phyloP scores from a whole-genome alignment of 805 yeast genomes.

The Candida vaughaniae region DNA sequence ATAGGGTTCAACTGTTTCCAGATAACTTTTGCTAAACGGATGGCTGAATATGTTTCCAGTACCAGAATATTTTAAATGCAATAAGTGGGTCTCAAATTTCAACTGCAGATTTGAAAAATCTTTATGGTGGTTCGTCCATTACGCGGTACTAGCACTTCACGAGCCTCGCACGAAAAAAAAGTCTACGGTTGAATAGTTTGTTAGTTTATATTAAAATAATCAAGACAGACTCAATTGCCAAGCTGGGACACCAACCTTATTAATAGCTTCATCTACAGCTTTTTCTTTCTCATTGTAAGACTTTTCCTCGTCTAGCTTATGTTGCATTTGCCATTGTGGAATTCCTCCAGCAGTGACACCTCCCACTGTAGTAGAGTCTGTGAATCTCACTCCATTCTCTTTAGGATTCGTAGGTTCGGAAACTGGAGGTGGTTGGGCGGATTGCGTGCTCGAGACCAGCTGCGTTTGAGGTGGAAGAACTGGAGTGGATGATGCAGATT shows the following conservation, averaged over 20 bases:
- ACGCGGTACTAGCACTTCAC: too few relatives aligned
- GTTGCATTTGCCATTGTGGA: slow-evolving; percentile 45
- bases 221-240: slow-evolving; percentile 36
- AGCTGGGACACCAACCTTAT: slow-evolving; percentile 42
- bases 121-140: slow-evolving; percentile 5
- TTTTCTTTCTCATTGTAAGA: slow-evolving; percentile 21
- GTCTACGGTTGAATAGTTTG: background rate
- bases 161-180: too few relatives aligned
- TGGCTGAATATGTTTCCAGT: too few relatives aligned
- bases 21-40: too few relatives aligned
- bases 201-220: background rate
- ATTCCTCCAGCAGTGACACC: slow-evolving; percentile 41
- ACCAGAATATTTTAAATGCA: too few relatives aligned
- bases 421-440: slow-evolving; percentile 5
- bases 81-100: too few relatives aligned
- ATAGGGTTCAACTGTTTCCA: too few relatives aligned
- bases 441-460: background rate
- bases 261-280: slow-evolving; percentile 26
- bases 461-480: background rate
- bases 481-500: slow-evolving; percentile 5
- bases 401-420: slow-evolving; percentile 1
- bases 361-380: slow-evolving; percentile 15
- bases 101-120: slow-evolving; percentile 5
- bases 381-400: slow-evolving; percentile 11
- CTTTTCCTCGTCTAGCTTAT: slow-evolving; percentile 29